These are phyloP conservation scores for Neonectria hederae DNA, from an alignment of 2,329 filamentous ascomycete species.

Conservation along the genomic window DNA sequence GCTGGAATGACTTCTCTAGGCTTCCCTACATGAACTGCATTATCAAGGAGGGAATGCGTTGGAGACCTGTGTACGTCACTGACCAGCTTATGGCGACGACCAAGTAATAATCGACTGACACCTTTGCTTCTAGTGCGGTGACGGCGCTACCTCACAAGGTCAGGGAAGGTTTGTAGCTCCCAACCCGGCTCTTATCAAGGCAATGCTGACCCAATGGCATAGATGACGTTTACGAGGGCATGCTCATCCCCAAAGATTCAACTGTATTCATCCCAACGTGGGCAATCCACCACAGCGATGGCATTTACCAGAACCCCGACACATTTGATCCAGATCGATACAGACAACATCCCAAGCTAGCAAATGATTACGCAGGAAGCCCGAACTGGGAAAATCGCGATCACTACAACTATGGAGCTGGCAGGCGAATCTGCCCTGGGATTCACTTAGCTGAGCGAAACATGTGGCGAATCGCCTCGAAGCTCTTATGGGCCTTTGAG, in stretches of 20 bases:
- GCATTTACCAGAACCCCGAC: slow-evolving; percentile 38
- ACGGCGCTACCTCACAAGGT: slow-evolving; percentile 48
- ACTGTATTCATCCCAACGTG: slow-evolving; percentile 47
- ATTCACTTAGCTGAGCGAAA: too few species aligned
- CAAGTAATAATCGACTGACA: neutral
- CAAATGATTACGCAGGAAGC: slow-evolving; percentile 40
- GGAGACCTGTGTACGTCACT: slow-evolving; percentile 47
- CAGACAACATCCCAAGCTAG: slow-evolving; percentile 39
- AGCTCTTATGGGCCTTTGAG: too few species aligned
- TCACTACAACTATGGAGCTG: slow-evolving; percentile 60
- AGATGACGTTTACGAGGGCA: slow-evolving; percentile 49
- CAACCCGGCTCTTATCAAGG: too few species aligned
- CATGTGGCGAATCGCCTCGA: too few species aligned
- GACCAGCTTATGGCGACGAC: slow-evolving; percentile 14
- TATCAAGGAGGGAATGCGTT: slow-evolving; percentile 55
- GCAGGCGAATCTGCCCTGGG: too few species aligned
- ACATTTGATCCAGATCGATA: slow-evolving; percentile 44
- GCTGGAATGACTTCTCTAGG: slow-evolving; percentile 48
- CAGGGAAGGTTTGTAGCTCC: too few species aligned
- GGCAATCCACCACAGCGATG: slow-evolving; percentile 43
- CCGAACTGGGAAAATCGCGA: slow-evolving; percentile 42
- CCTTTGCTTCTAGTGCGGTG: slow-evolving; percentile 23
- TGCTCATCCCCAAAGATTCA: slow-evolving; percentile 51
- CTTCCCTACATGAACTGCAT: slow-evolving; percentile 54
- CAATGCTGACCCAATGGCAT: neutral